Evolutionary conservation across 345 rosid genomes (phyloP), one percentile per base, ranked within the genome.

Genomic region (Excoecaria agallocha): DNA sequence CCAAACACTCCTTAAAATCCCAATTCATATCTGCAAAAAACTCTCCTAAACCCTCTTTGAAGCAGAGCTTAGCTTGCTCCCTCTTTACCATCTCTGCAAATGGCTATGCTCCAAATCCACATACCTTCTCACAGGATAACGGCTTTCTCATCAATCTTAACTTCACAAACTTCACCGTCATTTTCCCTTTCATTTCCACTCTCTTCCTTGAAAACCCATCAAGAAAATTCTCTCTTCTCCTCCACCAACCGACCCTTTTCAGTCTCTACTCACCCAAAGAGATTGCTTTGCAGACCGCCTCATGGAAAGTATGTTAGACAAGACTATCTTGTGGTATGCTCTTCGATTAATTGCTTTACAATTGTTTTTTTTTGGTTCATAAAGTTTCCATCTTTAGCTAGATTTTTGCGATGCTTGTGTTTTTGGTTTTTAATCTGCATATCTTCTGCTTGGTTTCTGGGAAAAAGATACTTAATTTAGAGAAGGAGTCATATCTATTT

Each of bases 241-340:
- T 43, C 80, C 67, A 11, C 73, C 70, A 30, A 43, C 46, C 74
- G 78, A 1, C 83, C 78, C 49, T 77, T 85, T 66, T 80, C 89
- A 9, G 85, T 87, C 56, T 84, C 88, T 64, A 87, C 83, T 22
- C 85, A 39, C 1, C 87, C 87, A 54, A 85, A 85, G 78, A 92
- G 80, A 91, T 77, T 88, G 79, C 89, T 88, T 48, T 86, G 97
- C 80, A 71, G 71, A 69, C 91, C 97, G n/a, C 91, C 93, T 74
- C 89, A 66, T 1, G 97, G 97, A 4, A 94, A 94, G 83, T 70
- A 82, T 73, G 83, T 92, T 60, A 83, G 90, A 78, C 93, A 92
- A 77, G 97, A 94, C 79, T 92, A 92, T 78, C 92, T 89, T 72
- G 97, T 94, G 93, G 98, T 92, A 85, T 8, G 82, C 3, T 13